Percentiles rank a stretch among this genome's conserved stretches.
Evolutionary conservation across 306 rosid genomes (phyloP).

Genomic region (Ochetophila trinervis): DNA sequence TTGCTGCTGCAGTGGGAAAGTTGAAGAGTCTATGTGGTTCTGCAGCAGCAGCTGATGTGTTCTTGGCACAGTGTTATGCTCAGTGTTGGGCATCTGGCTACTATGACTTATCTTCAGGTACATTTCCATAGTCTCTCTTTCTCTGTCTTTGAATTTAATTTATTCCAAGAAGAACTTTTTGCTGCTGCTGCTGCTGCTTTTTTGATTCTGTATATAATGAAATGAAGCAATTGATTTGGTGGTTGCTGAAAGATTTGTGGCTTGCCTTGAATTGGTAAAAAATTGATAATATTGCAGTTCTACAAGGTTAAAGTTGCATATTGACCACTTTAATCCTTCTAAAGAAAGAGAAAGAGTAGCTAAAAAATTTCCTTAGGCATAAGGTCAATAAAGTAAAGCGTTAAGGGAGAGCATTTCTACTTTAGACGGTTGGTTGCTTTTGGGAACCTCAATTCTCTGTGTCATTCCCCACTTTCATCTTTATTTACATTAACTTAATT

Average conservation of each 20-base stretch:
- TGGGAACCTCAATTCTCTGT: slow-evolving; percentile 14
- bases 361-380: slow-evolving; percentile 11
- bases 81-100: slow-evolving; percentile 92
- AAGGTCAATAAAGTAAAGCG: slow-evolving; percentile 35
- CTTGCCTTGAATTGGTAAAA: neutral
- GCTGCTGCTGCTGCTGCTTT: neutral
- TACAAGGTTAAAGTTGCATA: neutral
- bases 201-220: no score
- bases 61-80: slow-evolving; percentile 87
- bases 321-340: slow-evolving; percentile 17
- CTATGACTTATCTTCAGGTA: slow-evolving; percentile 65
- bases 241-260: neutral
- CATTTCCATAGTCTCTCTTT: neutral
- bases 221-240: no score
- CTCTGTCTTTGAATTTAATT: neutral
- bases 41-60: slow-evolving; percentile 83
- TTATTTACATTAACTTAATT: neutral
- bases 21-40: slow-evolving; percentile 79
- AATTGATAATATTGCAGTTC: neutral
- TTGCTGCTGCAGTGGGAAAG: slow-evolving; percentile 69
- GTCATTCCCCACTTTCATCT: slow-evolving; percentile 18
- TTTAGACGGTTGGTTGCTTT: slow-evolving; percentile 27
- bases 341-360: neutral
- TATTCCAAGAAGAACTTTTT: neutral
- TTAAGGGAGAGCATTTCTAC: slow-evolving; percentile 30